A percentile compares a stretch with the other conserved stretches of the same genome.
phyloP scores from a whole-genome alignment of 176 grass and related monocot species.

The Eleusine indica region DNA sequence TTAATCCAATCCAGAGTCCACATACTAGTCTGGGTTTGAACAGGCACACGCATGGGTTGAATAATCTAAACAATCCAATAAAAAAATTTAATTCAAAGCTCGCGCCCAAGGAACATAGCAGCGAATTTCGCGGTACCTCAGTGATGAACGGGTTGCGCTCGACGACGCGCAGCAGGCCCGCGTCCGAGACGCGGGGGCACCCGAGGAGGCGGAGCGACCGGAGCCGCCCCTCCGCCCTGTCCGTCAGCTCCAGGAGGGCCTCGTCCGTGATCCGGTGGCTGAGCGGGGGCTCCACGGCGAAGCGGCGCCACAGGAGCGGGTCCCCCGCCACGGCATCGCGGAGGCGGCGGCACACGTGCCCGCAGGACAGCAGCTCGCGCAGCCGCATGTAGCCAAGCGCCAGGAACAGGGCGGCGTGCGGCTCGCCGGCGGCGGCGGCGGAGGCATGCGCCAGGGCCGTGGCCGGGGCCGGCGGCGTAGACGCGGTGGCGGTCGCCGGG shows the following conservation, averaged over 20 bases:
- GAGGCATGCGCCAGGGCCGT: background rate
- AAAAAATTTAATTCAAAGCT: background rate
- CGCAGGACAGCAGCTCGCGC: conserved; percentile 66
- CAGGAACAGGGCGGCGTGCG: conserved; percentile 57
- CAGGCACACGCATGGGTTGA: no score
- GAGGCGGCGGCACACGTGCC: conserved; percentile 44
- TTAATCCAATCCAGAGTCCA: no score
- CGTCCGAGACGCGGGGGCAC: conserved; percentile 63
- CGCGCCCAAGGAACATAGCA: background rate
- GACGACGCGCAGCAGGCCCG: conserved; percentile 62
- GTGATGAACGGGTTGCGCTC: conserved; percentile 62
- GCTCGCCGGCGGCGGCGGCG: conserved; percentile 23
- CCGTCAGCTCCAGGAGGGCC: conserved; percentile 35
- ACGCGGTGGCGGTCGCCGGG: conserved; percentile 38
- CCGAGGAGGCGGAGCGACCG: conserved; percentile 64
- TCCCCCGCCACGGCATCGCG: conserved; percentile 56
- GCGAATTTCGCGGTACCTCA: conserved; percentile 50
- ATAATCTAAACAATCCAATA: no score
- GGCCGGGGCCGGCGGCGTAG: conserved; percentile 2
- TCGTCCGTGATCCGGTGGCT: conserved; percentile 42
- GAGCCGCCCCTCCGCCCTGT: conserved; percentile 40
- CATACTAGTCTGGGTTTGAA: background rate
- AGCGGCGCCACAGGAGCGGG: conserved; percentile 50
- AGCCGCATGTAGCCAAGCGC: conserved; percentile 64
- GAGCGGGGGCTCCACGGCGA: conserved; percentile 47